Base-by-base conservation (phyloP, 768 basidiomycete species). In the Suillus americanus region DNA sequence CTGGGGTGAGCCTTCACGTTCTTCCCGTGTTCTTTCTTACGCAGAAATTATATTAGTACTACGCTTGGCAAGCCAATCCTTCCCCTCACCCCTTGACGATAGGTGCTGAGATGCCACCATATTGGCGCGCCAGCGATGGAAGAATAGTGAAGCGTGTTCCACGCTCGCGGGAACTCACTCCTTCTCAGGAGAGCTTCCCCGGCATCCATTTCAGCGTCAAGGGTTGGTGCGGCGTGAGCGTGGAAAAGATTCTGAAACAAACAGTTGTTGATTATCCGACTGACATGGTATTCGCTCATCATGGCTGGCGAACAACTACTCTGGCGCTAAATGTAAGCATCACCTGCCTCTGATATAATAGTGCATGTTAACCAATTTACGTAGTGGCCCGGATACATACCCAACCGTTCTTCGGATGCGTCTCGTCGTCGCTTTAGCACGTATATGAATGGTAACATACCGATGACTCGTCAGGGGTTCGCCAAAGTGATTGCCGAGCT, bases 301-400 rank as follows among this genome's bases (percentile, higher is more conserved):
- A 67, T 2, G 66, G 71, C 4, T 75, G 71, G 66, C 67, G 74
- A 28, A 13, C 63, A 0, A 75, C 65, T 12, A 61, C 63, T 35
- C 25, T 75, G 10, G 66, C 65, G 10, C 63, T 75, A 20, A 64
- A 74, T 66, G 74, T 72, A 18, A 37, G 7, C 18, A n/a, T n/a
- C 3, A 1, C 40, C 12, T 35, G 50, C 30, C 8, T 13, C 23
- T 40, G 33, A n/a, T 8, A 37, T 59, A n/a, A 60, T 43, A 1
- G 37, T n/a, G 25, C 5, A 10, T 37, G 33, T 48, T 50, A 5
- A n/a, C 43, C 10, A 20, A 7, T 8, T 38, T 5, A 40, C 20
- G 20, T 16, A 73, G 72, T 73, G 73, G 72, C 72, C 72, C 2
- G 73, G 72, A 12, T 73, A 74, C 9, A 38, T 62, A 12, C 3